Evolutionary conservation across 2,329 filamentous ascomycete species (phyloP), one percentile per base, ranked within the genome.

Genomic region (Cytospora paraplurivora): DNA sequence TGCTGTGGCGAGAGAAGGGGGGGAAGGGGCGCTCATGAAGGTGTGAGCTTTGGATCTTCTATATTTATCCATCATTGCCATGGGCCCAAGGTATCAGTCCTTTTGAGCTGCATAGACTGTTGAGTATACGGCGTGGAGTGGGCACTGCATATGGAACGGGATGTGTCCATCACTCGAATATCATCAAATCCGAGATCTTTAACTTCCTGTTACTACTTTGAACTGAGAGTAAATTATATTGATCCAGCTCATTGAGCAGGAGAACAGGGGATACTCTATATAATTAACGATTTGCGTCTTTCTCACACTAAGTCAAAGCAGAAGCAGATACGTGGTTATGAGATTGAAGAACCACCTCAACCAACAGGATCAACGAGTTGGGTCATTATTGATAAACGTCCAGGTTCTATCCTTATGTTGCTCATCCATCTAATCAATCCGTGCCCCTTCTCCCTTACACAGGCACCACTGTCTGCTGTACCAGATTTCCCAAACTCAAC

Each of bases 401-500:
- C 32, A 11, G 38, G 8, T 58, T 59, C 49, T 55, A 47, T 56
- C 62, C 47, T 53, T 50, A 47, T 55, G 44, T 57, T 37, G 54
- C 32, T 52, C 61, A 56, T 19, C 38, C 37, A 15, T 59, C 37
- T 49, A 33, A 15, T 4, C 38, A 11, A 4, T 17, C n/a, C 38
- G 12, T 56, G 53, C 50, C 33, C 32, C 35, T 12, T 41, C 5
- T 54, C 59, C 54, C 52, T 10, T 21, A 4, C 11, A 62, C 27
- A n/a, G 59, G 54, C 21, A 56, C 34, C 8, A 49, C 49, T 7
- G 72, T 74, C 66, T 69, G 68, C 66, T 68, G 61, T 32, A 68
- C 68, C 56, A 82, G 69, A 62, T 77, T 81, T 35, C 81, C 81
- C 12, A 83, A 71, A 56, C 78, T 73, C 50, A 83, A 70, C 53